phyloP scores from a whole-genome alignment of 768 basidiomycete species.

The Thelephora aurantiotincta region DNA sequence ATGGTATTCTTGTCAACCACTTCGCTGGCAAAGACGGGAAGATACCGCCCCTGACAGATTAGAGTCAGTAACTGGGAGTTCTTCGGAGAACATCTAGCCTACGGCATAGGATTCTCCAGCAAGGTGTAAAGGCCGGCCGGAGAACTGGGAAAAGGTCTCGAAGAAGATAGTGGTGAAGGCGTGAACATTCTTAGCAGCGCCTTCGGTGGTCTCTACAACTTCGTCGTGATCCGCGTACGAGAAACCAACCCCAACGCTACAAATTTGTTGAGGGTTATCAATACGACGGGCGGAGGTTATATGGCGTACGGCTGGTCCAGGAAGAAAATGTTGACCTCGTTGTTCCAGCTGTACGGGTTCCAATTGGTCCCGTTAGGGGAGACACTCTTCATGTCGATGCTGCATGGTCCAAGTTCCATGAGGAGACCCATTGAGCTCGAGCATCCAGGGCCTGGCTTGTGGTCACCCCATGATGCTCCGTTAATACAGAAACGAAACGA shows the following conservation, averaged over 20 bases:
- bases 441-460: slow-evolving; percentile 38
- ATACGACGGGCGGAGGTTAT: not conserved
- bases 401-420: slow-evolving; percentile 48
- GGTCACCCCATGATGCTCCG: not conserved
- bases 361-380: slow-evolving; percentile 46
- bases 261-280: not conserved
- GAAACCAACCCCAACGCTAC: slow-evolving; percentile 55
- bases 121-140: slow-evolving; percentile 54
- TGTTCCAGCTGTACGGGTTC: slow-evolving; percentile 55
- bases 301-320: slow-evolving; percentile 40
- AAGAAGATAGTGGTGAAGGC: slow-evolving; percentile 73
- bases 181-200: slow-evolving; percentile 63
- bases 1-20: slow-evolving; percentile 59
- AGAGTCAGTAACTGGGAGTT: not conserved
- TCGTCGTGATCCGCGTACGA: slow-evolving; percentile 60
- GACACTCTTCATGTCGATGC: slow-evolving; percentile 40
- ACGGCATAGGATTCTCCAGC: slow-evolving; percentile 68
- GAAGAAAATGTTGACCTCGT: slow-evolving; percentile 56
- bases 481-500: slow-evolving; percentile 11
- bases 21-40: slow-evolving; percentile 63
- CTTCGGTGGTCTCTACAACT: slow-evolving; percentile 60
- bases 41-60: slow-evolving; percentile 41
- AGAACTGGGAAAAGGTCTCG: slow-evolving; percentile 61
- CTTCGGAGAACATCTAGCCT: slow-evolving; percentile 11
- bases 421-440: slow-evolving; percentile 40